These are phyloP conservation scores for Trichomonascaceae sp. DNA, from an alignment of 1,139 yeast species.

Conservation along the genomic window DNA sequence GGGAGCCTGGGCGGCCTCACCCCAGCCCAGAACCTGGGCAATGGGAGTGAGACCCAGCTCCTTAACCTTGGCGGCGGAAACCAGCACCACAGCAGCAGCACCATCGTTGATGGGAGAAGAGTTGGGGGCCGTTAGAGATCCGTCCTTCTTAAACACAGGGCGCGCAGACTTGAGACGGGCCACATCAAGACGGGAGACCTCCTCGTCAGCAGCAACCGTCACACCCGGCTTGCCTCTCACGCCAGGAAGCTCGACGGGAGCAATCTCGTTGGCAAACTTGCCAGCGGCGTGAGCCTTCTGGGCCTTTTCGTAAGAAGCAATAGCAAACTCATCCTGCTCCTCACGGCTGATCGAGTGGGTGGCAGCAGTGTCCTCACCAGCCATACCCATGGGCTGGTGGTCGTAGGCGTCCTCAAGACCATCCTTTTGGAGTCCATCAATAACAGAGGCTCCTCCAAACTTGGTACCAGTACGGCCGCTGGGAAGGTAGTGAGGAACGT, in stretches of 20 bases:
- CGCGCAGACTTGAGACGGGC: conserved; percentile 66
- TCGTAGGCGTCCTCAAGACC: conserved; percentile 88
- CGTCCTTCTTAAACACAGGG: conserved; percentile 80
- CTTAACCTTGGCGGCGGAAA: conserved; percentile 66
- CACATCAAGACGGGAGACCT: conserved; percentile 67
- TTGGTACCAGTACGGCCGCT: conserved; percentile 76
- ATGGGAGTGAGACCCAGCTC: conserved; percentile 80
- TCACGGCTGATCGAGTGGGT: conserved; percentile 52
- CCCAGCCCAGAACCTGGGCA: conserved; percentile 87
- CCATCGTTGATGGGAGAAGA: conserved; percentile 95
- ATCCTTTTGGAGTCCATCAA: conserved; percentile 85
- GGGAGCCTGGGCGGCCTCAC: conserved; percentile 94
- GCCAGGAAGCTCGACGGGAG: conserved; percentile 82
- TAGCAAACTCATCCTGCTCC: conserved; percentile 79
- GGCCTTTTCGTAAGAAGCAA: conserved; percentile 75
- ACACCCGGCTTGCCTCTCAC: conserved; percentile 86
- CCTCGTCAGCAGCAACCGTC: conserved; percentile 58
- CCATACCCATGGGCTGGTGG: conserved; percentile 82
- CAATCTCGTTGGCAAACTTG: conserved; percentile 67
- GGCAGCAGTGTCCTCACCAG: conserved; percentile 90
- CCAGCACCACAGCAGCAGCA: conserved; percentile 86
- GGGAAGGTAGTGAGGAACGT: conserved; percentile 88
- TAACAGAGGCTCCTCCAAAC: conserved; percentile 65
- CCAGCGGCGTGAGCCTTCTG: conserved; percentile 66
- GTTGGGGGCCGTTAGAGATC: conserved; percentile 90